A percentile compares a stretch with the other conserved stretches of the same genome.
phyloP scores from a whole-genome alignment of 208 protist genomes.

The Crithidia bombi region DNA sequence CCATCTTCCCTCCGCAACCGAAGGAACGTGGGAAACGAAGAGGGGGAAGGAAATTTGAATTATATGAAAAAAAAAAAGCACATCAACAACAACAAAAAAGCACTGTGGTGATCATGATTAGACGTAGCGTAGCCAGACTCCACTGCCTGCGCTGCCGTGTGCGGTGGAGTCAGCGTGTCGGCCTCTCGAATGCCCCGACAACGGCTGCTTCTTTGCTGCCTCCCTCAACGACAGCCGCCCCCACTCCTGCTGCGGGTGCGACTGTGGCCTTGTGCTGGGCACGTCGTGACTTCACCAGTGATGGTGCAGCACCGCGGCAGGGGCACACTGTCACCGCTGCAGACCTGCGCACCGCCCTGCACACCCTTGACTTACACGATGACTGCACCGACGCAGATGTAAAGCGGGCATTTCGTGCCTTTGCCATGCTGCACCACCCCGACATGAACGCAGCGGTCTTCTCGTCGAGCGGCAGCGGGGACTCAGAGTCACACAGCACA shows the following conservation, averaged over 20 bases:
- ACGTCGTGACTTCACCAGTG: not conserved
- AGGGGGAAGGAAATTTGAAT: not conserved
- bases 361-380: constrained; percentile 38
- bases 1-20: too few species aligned
- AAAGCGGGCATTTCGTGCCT: constrained; percentile 53
- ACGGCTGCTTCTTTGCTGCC: too few species aligned
- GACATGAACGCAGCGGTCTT: constrained; percentile 31
- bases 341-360: constrained; percentile 50
- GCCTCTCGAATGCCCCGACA: too few species aligned
- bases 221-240: not conserved
- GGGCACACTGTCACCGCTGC: constrained; percentile 23
- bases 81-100: not conserved
- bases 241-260: too few species aligned
- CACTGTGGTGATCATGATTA: not conserved
- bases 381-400: constrained; percentile 66
- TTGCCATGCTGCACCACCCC: constrained; percentile 64
- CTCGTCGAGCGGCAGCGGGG: not conserved
- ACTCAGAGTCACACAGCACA: not conserved
- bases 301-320: not conserved
- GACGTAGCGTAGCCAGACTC: too few species aligned
- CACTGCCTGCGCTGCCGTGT: too few species aligned
- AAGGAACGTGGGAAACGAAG: constrained; percentile 1
- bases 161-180: too few species aligned
- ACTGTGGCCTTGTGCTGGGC: not conserved
- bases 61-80: not conserved